Conservation (phyloP, 2,329 filamentous ascomycete genomes). For the Coniochaeta prunicola region DNA sequence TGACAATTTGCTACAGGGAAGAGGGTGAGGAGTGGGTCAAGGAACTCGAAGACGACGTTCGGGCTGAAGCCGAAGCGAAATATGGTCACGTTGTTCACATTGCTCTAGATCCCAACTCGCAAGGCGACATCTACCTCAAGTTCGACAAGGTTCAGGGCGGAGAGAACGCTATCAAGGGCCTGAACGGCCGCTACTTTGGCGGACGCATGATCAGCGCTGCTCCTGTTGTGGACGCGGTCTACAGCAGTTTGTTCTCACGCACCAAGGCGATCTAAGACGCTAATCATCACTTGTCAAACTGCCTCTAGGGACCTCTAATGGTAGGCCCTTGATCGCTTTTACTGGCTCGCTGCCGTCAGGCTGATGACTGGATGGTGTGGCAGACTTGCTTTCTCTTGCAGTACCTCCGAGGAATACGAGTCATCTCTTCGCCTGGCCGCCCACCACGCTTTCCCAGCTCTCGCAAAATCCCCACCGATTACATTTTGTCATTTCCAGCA, state of each 20-base stretch:
- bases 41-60: constrained; percentile 89
- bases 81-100: constrained; percentile 99
- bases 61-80: constrained; percentile 85
- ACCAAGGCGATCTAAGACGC: constrained; percentile 70
- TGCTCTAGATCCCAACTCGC: constrained; percentile 83
- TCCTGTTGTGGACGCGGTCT: constrained; percentile 96
- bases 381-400: background rate
- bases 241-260: constrained; percentile 91
- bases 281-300: constrained; percentile 38
- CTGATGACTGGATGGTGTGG: constrained; percentile 2
- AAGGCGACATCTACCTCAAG: constrained; percentile 97
- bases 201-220: constrained; percentile 88
- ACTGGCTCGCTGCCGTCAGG: background rate
- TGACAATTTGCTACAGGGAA: constrained; percentile 55
- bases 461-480: background rate
- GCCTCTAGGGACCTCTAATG: constrained; percentile 37
- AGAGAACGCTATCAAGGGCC: constrained; percentile 94
- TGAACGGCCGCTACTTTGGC: constrained; percentile 95
- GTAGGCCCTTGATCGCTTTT: constrained; percentile 8
- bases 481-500: background rate
- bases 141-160: constrained; percentile 93
- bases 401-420: no score
- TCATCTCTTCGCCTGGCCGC: no score
- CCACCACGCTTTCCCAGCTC: background rate
- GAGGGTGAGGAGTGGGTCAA: constrained; percentile 84